A percentile compares a stretch with the other conserved stretches of the same genome.
phyloP scores from a whole-genome alignment of 1,284 basidiomycete species.

The Cutaneotrichosporon mucoides region DNA sequence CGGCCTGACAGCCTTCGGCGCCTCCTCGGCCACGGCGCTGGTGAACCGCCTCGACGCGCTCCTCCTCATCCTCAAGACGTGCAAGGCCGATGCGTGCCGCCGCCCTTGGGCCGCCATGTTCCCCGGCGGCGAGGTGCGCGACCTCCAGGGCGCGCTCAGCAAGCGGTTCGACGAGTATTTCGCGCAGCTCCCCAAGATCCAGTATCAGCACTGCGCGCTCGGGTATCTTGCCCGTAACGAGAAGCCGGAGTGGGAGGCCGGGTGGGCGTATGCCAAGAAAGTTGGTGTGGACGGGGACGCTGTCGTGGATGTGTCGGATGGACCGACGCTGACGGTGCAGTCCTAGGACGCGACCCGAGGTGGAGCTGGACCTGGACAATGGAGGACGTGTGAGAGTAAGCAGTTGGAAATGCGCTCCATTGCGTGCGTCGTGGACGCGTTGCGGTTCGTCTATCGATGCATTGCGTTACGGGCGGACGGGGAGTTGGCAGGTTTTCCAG shows the following conservation, averaged over 20 bases:
- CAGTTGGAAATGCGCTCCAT: too few relatives aligned
- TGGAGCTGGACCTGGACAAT: too few relatives aligned
- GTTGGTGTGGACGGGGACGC: too few relatives aligned
- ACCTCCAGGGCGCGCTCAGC: constrained; percentile 22
- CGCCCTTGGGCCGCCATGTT: constrained; percentile 28
- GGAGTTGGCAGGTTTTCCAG: too few relatives aligned
- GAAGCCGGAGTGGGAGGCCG: constrained; percentile 24
- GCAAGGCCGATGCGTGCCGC: constrained; percentile 29
- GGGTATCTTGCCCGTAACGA: constrained; percentile 25
- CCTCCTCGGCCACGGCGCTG: neutral
- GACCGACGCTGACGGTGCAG: too few relatives aligned
- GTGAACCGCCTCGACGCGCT: constrained; percentile 34
- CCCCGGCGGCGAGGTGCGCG: constrained; percentile 17
- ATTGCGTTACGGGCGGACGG: too few relatives aligned
- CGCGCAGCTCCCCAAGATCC: constrained; percentile 26
- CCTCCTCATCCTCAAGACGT: constrained; percentile 38
- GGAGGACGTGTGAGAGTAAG: too few relatives aligned
- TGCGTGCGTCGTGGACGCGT: too few relatives aligned
- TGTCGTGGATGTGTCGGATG: too few relatives aligned
- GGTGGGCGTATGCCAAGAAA: neutral
- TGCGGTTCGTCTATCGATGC: too few relatives aligned
- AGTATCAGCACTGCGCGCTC: constrained; percentile 25
- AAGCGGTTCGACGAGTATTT: constrained; percentile 30
- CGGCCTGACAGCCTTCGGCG: too few relatives aligned
- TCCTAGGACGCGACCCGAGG: too few relatives aligned